These are phyloP conservation scores for Vinca minor DNA, from an alignment of 257 asterid genomes.

Conservation along the genomic window DNA sequence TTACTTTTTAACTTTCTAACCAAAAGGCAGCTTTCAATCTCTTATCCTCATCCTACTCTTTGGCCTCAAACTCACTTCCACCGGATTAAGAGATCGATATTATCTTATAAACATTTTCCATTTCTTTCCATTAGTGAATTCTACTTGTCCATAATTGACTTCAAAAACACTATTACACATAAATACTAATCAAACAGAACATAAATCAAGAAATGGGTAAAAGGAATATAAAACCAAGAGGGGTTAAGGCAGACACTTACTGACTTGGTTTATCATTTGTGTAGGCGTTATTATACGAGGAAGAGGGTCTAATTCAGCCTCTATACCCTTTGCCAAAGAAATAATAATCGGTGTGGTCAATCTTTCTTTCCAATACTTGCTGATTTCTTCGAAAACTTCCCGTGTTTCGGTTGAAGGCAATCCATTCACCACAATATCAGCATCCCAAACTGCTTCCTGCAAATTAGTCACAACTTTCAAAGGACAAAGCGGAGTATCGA, in stretches of 20 bases:
- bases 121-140: background rate
- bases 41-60: background rate
- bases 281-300: slow-evolving; percentile 88
- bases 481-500: slow-evolving; percentile 85
- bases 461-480: slow-evolving; percentile 82
- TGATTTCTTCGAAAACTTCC: slow-evolving; percentile 68
- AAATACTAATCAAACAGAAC: no score
- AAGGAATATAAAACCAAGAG: background rate
- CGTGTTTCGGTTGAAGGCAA: slow-evolving; percentile 85
- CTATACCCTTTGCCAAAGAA: slow-evolving; percentile 85
- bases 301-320: slow-evolving; percentile 63
- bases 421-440: slow-evolving; percentile 76
- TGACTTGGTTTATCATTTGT: slow-evolving; percentile 71
- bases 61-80: background rate
- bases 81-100: background rate
- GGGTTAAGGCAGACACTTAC: slow-evolving; percentile 33
- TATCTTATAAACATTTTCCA: background rate
- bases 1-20: background rate
- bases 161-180: background rate
- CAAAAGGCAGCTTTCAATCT: background rate
- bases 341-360: slow-evolving; percentile 54
- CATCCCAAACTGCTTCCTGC: slow-evolving; percentile 98
- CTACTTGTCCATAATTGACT: background rate
- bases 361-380: slow-evolving; percentile 83
- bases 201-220: background rate